Evolutionary conservation across 306 rosid genomes (phyloP).

Genomic region (Styphnolobium japonicum): DNA sequence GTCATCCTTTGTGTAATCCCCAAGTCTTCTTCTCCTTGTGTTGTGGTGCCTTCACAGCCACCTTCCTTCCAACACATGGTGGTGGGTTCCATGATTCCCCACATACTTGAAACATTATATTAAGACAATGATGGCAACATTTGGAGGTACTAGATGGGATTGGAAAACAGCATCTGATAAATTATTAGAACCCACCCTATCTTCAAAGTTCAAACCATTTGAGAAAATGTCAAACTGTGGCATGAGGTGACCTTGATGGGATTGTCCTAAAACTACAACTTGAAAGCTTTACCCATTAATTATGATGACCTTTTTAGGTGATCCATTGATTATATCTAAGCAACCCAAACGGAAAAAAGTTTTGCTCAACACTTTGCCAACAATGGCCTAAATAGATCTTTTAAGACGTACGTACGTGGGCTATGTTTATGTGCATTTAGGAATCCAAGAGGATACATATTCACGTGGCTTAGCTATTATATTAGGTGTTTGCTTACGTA

Average conservation of each 20-base stretch:
- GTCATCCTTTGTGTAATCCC: neutral
- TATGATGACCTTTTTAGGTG: constrained; percentile 12
- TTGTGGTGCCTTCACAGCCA: neutral
- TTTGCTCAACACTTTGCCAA: neutral
- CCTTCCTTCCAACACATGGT: constrained; percentile 33
- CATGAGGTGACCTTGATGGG: constrained; percentile 21
- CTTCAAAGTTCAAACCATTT: constrained; percentile 1
- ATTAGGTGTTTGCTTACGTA: neutral
- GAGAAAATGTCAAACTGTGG: constrained; percentile 21
- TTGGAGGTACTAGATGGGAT: constrained; percentile 38
- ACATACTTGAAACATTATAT: constrained; percentile 24
- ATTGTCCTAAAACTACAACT: constrained; percentile 21
- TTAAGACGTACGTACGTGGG: neutral
- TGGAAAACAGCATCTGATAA: neutral
- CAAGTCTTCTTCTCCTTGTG: neutral
- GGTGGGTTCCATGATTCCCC: constrained; percentile 35
- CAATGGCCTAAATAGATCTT: constrained; percentile 12
- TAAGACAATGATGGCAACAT: constrained; percentile 22
- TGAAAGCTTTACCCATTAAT: constrained; percentile 31
- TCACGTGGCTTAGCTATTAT: constrained; percentile 17
- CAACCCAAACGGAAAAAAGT: neutral
- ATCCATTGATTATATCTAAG: constrained; percentile 9
- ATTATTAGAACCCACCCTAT: constrained; percentile 20
- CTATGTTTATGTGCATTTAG: neutral
- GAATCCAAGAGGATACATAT: neutral